Percentiles rank a stretch among this genome's conserved stretches.
phyloP scores from a whole-genome alignment of 2,329 filamentous ascomycete species.

The Zymoseptoria tritici region DNA sequence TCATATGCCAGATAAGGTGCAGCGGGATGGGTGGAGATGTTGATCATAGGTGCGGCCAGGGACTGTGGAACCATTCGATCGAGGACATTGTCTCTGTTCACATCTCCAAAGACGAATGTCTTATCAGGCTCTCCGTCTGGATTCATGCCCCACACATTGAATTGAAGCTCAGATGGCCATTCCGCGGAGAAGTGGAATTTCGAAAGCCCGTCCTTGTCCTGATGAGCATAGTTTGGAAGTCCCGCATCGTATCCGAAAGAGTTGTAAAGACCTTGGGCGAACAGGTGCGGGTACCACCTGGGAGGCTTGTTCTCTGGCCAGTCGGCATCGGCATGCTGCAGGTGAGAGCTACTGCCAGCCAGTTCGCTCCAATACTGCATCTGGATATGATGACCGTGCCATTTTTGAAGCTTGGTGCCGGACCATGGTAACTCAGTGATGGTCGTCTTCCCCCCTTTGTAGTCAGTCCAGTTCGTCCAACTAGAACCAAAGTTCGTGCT shows the following conservation, averaged over 20 bases:
- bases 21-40: conserved; percentile 45
- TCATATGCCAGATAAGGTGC: conserved; percentile 48
- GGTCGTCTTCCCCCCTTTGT: conserved; percentile 42
- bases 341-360: conserved; percentile 49
- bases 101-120: conserved; percentile 50
- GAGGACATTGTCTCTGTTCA: conserved; percentile 49
- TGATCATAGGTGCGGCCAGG: conserved; percentile 47
- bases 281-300: conserved; percentile 52
- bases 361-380: conserved; percentile 54
- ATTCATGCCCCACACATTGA: conserved; percentile 59
- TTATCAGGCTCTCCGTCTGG: conserved; percentile 53
- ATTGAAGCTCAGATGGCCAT: conserved; percentile 52
- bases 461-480: conserved; percentile 50
- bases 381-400: conserved; percentile 54
- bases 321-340: conserved; percentile 50
- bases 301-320: conserved; percentile 30
- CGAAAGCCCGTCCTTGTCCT: conserved; percentile 44
- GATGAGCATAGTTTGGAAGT: conserved; percentile 43
- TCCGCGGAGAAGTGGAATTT: conserved; percentile 52
- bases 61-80: conserved; percentile 53
- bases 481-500: conserved; percentile 51
- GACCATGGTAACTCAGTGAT: conserved; percentile 45
- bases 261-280: conserved; percentile 53
- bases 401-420: conserved; percentile 47
- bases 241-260: conserved; percentile 55